A percentile compares a stretch with the other conserved stretches of the same genome.
Evolutionary conservation across 2,329 filamentous ascomycete genomes (phyloP).

Genomic region (Penicillium sp.): DNA sequence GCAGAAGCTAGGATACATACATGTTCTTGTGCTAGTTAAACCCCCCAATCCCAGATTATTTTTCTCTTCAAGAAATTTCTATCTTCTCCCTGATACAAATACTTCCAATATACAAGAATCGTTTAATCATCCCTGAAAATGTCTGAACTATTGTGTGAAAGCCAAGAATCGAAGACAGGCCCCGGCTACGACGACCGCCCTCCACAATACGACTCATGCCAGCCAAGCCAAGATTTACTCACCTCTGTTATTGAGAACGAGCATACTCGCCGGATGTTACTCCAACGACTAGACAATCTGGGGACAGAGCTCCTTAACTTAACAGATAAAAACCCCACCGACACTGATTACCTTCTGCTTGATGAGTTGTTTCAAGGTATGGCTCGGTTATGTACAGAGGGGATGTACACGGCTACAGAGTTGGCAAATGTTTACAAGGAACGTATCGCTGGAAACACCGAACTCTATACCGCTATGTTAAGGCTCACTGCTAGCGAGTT

Average conservation of each 20-base stretch:
- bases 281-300: background rate
- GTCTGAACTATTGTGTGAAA: background rate
- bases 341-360: background rate
- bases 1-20: background rate
- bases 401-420: fast-evolving
- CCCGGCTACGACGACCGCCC: background rate
- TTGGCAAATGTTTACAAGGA: background rate
- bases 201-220: background rate
- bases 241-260: background rate
- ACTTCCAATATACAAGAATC: background rate
- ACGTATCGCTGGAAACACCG: background rate
- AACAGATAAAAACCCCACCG: background rate
- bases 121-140: background rate
- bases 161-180: background rate
- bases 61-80: background rate
- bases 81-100: background rate
- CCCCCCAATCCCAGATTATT: background rate
- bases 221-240: background rate
- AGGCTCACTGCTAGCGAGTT: background rate
- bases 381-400: background rate
- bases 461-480: background rate
- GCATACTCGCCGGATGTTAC: background rate
- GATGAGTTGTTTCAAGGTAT: fast-evolving
- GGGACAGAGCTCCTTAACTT: fast-evolving
- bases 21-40: background rate